phyloP scores from a whole-genome alignment of 1,139 yeast species.

The Protomyces macrosporus region DNA sequence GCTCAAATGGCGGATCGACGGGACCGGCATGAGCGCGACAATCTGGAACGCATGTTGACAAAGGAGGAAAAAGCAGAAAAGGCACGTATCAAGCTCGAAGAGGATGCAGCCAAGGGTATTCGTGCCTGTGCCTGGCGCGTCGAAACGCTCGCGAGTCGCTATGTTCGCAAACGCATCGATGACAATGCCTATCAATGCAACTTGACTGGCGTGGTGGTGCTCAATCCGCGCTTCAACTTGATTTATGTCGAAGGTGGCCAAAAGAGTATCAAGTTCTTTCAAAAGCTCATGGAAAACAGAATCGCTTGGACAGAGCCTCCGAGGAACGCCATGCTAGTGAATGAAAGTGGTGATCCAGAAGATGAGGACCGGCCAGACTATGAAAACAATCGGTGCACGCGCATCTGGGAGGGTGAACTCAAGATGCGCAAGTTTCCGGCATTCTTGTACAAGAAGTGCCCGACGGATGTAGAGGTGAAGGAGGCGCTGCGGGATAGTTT shows the following conservation, averaged over 20 bases:
- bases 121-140: constrained; percentile 56
- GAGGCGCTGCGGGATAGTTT: constrained; percentile 47
- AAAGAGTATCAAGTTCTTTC: constrained; percentile 56
- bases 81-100: constrained; percentile 44
- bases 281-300: constrained; percentile 55
- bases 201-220: constrained; percentile 54
- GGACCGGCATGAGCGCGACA: constrained; percentile 55
- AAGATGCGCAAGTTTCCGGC: constrained; percentile 50
- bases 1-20: constrained; percentile 62
- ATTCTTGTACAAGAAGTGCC: constrained; percentile 55
- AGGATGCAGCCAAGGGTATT: constrained; percentile 52
- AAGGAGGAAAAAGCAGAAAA: constrained; percentile 54
- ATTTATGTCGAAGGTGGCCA: constrained; percentile 70
- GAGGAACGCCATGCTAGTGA: constrained; percentile 39
- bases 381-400: constrained; percentile 47
- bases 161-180: constrained; percentile 67
- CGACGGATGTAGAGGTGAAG: constrained; percentile 53
- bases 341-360: constrained; percentile 28
- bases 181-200: constrained; percentile 70
- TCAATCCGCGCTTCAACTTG: constrained; percentile 49
- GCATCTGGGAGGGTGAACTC: constrained; percentile 76
- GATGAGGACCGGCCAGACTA: constrained; percentile 41
- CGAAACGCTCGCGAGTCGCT: constrained; percentile 53
- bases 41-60: constrained; percentile 57
- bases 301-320: constrained; percentile 60